These are phyloP conservation scores for Fomes fomentarius DNA, from an alignment of 1,284 basidiomycete species.

Conservation along the genomic window DNA sequence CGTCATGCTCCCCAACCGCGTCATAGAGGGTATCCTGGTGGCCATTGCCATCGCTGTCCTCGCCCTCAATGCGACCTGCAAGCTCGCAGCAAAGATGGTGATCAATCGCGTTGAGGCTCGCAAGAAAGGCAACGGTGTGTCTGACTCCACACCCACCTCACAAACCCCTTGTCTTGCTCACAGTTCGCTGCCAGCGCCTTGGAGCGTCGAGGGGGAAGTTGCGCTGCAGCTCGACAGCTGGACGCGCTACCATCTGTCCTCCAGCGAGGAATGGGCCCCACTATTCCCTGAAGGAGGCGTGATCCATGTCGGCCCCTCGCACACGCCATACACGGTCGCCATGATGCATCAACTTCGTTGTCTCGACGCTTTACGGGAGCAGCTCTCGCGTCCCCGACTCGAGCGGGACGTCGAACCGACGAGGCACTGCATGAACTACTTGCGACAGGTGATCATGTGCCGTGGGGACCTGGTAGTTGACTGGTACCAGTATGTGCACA, in stretches of 20 bases:
- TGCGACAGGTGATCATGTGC: slow-evolving; percentile 15
- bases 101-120: too few relatives aligned
- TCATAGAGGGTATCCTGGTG: too few relatives aligned
- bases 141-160: too few relatives aligned
- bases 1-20: too few relatives aligned
- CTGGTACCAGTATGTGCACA: slow-evolving; percentile 8
- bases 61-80: too few relatives aligned
- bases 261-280: slow-evolving; percentile 12
- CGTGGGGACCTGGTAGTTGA: slow-evolving; percentile 11
- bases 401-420: neutral
- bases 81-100: too few relatives aligned
- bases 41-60: too few relatives aligned
- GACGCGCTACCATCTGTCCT: slow-evolving; percentile 18
- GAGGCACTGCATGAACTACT: slow-evolving; percentile 22
- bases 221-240: slow-evolving; percentile 16
- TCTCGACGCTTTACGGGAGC: slow-evolving; percentile 23
- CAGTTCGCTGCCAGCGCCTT: too few relatives aligned
- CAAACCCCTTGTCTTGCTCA: too few relatives aligned
- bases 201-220: slow-evolving; percentile 5
- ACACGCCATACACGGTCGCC: slow-evolving; percentile 20
- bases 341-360: slow-evolving; percentile 27
- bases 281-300: slow-evolving; percentile 21
- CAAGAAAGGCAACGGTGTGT: too few relatives aligned
- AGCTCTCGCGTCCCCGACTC: slow-evolving; percentile 1
- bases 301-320: slow-evolving; percentile 15